Evolutionary conservation across 2,329 filamentous ascomycete species (phyloP), one percentile per base, ranked within the genome.

Genomic region (Pseudopyricularia cyperi): DNA sequence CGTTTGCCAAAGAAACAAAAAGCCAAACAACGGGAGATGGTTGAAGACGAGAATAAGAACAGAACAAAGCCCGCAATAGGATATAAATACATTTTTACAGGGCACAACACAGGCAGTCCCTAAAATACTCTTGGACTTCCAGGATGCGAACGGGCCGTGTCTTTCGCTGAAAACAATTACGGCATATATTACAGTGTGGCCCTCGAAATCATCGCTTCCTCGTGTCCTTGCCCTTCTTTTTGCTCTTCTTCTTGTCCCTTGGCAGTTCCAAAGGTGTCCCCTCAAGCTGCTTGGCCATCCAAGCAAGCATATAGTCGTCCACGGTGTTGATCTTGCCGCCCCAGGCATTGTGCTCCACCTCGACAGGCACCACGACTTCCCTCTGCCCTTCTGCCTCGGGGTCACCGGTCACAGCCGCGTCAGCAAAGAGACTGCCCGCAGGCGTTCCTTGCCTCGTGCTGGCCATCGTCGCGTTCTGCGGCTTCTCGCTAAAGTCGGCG

Each of bases 401-500:
- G 2, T 42, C 52, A 56, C 30, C 55, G 56, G 15, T 22, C 55
- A 42, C 65, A 3, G 30, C 17, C 3, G 17, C 19, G 19, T 67
- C 65, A 1, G 64, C 61, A 53, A 68, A 66, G 19, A 69, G 57
- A 1, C 68, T 56, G 15, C 39, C 17, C 7, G 48, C 52, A 2
- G 77, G 77, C 8, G 76, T 79, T 1, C 73, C 75, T 53, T 76
- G 72, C 7, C 74, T 63, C 5, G 70, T 67, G 51, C 71, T 79
- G 3, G 74, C 75, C 0, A 76, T 78, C 54, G 56, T 3, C 54
- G 52, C 4, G 57, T 52, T 59, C 72, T 58, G 61, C 52, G 75
- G 68, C 64, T 80, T 79, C 60, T 90, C 87, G 3, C 82, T 82
- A 58, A 95, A 95, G 62, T 95, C 89, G 4, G 81, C 87, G 46